phyloP scores from a whole-genome alignment of 371 early-diverging fungal genomes.

The Lichtheimia hyalospora region DNA sequence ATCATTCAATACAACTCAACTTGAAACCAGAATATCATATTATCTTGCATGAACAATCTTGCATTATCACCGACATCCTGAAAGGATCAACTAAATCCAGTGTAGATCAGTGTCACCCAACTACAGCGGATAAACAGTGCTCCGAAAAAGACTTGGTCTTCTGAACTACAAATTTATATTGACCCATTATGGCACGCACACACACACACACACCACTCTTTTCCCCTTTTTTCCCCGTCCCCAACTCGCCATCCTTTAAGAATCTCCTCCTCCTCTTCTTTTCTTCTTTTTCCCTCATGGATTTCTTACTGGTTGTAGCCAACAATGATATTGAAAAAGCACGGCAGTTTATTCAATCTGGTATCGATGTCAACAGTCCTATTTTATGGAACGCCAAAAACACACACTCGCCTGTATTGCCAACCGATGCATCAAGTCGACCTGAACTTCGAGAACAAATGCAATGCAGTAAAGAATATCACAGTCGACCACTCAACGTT shows the following conservation, averaged over 20 bases:
- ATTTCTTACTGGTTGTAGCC: constrained; percentile 49
- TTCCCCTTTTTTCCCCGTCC: not conserved
- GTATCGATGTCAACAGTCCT: constrained; percentile 53
- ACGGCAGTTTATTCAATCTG: constrained; percentile 40
- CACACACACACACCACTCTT: not conserved
- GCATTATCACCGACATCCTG: no score
- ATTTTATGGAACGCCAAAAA: constrained; percentile 53
- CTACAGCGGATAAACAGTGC: no score
- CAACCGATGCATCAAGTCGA: constrained; percentile 27
- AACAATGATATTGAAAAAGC: constrained; percentile 53
- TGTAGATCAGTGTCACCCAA: no score
- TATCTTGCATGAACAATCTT: no score
- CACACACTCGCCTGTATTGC: constrained; percentile 44
- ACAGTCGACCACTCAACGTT: constrained; percentile 64
- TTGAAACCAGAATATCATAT: no score
- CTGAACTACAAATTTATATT: no score
- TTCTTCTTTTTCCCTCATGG: constrained; percentile 30
- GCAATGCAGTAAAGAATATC: constrained; percentile 46
- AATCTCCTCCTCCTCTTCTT: not conserved
- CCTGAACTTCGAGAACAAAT: constrained; percentile 33
- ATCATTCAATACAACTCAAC: no score
- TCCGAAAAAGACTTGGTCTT: no score
- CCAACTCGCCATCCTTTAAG: not conserved
- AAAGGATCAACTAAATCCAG: no score
- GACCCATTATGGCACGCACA: not conserved